Base-by-base conservation (phyloP, 805 yeast genomes). In the Teunomyces aglyptinius region DNA sequence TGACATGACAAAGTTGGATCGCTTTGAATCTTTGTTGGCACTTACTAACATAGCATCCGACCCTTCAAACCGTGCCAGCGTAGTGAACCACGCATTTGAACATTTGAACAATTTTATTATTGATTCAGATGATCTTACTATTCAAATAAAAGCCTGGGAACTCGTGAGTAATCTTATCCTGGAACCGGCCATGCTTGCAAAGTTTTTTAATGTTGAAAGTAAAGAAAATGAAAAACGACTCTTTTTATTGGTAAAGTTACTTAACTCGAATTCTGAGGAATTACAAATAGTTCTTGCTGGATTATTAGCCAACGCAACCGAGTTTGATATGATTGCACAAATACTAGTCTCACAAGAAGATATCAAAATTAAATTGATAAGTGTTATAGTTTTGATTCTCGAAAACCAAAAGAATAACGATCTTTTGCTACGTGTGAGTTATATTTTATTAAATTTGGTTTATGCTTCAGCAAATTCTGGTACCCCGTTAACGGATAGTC, bases 111-210 rank as follows among this genome's bases (percentile, higher is more conserved):
- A 75, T 27, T 64, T 70, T 41, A 61, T 71, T 8, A 48, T 70
- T 6, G 75, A 70, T 8, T 49, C 65, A 1, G 75, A 79, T 44
- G 38, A 47, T 2, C 55, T 65, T 1, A 60, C 71, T 44, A 60
- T 86, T 3, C 88, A 83, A 58, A 68, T 79, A 42, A 81, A 88
- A 0, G 54, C 83, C 0, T 70, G 86, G 63, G 90, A 86, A 56
- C 72, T 86, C 13, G 61, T 85, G 7, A 77, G 85, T 49, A 86
- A 86, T 58, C 59, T 86, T 40, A 75, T 82, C 57, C 67, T 46
- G 32, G 63, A 61, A 22, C 76, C 76, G 0, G 39, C 49, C 5
- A 46, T 70, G 57, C 62, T 80, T 28, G 82, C 80, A 1, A 78
- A 80, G 49, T 76, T 85, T 54, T 86, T 86, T 67, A 81, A 84